Evolutionary conservation across 345 rosid species (phyloP).

Genomic region (Eucalyptus melliodora): DNA sequence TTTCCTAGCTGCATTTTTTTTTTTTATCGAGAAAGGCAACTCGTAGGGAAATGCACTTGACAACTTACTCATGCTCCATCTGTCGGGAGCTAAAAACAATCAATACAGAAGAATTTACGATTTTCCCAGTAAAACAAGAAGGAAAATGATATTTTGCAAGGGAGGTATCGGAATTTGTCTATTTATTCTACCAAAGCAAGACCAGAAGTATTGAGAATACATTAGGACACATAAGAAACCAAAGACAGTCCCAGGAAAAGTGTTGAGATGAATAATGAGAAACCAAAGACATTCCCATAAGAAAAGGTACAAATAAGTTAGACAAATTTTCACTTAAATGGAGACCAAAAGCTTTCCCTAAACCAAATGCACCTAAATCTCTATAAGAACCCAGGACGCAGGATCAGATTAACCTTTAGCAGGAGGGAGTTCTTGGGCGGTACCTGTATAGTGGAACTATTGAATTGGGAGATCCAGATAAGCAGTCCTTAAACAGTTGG

Average conservation of each 20-base stretch:
- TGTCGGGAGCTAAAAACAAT: background rate
- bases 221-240: background rate
- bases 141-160: background rate
- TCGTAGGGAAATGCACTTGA: background rate
- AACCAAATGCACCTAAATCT: background rate
- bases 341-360: background rate
- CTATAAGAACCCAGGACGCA: background rate
- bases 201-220: background rate
- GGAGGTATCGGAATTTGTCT: background rate
- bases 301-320: background rate
- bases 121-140: background rate
- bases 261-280: background rate
- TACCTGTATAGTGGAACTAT: conserved; percentile 31
- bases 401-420: background rate
- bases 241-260: background rate
- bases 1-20: background rate
- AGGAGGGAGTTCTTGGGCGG: background rate
- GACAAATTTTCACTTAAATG: background rate
- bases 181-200: background rate
- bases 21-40: background rate
- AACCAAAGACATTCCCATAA: background rate
- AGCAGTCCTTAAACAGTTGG: background rate
- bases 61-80: background rate
- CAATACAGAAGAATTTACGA: background rate
- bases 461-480: conserved; percentile 7